Conservation (phyloP, 2,329 filamentous ascomycete genomes). For the Dactylella cylindrospora region DNA sequence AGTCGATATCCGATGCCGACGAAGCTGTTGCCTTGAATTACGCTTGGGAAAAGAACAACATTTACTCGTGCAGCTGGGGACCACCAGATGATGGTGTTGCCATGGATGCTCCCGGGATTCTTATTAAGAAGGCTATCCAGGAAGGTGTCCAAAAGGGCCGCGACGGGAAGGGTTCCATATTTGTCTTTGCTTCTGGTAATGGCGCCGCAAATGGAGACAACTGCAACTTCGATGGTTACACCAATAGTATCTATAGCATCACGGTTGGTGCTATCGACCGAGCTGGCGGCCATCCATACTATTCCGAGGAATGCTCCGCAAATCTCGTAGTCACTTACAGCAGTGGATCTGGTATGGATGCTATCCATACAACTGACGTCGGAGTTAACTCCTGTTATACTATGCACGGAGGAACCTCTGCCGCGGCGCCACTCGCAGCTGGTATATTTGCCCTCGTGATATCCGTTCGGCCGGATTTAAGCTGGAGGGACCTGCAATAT, state of each 20-base stretch:
- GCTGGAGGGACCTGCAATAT: slow-evolving; percentile 94
- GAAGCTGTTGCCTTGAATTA: slow-evolving; percentile 93
- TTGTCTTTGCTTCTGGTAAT: slow-evolving; percentile 95
- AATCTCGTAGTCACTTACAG: slow-evolving; percentile 96
- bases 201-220: slow-evolving; percentile 85
- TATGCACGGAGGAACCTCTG: slow-evolving; percentile 90
- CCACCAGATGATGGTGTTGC: slow-evolving; percentile 88
- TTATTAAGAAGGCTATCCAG: slow-evolving; percentile 87
- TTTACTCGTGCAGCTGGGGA: slow-evolving; percentile 99
- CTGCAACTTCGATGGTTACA: slow-evolving; percentile 99
- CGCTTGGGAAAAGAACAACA: slow-evolving; percentile 85
- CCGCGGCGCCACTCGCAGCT: slow-evolving; percentile 86
- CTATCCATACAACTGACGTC: slow-evolving; percentile 96
- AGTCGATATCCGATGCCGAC: slow-evolving; percentile 85
- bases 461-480: slow-evolving; percentile 78
- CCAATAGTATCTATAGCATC: slow-evolving; percentile 98
- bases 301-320: slow-evolving; percentile 94
- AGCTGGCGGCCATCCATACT: slow-evolving; percentile 85
- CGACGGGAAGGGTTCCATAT: slow-evolving; percentile 80
- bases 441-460: slow-evolving; percentile 89
- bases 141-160: slow-evolving; percentile 89
- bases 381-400: slow-evolving; percentile 76
- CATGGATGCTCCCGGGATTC: slow-evolving; percentile 88
- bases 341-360: slow-evolving; percentile 74
- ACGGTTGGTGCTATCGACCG: slow-evolving; percentile 91